These are phyloP conservation scores for Cymbopogon flexuosus DNA, from an alignment of 202 grass and related monocot genomes.

Conservation along the genomic window DNA sequence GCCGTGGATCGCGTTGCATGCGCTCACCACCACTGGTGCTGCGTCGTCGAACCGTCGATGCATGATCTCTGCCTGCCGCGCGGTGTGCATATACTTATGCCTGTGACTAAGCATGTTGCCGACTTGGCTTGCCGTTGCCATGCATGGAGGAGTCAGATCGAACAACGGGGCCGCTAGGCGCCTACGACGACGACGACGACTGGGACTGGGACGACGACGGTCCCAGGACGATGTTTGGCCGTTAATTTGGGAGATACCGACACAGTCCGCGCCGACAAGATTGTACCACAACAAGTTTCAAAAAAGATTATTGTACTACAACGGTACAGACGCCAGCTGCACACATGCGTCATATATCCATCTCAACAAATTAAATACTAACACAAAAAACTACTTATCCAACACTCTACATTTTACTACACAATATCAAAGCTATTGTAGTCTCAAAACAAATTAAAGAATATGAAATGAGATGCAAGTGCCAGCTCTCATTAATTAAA, in stretches of 20 bases:
- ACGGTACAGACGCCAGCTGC: not conserved
- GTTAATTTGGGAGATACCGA: not conserved
- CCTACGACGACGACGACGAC: not conserved
- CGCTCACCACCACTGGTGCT: not conserved
- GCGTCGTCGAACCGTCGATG: not conserved
- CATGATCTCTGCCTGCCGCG: too few relatives aligned
- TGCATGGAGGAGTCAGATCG: not conserved
- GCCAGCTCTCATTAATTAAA: too few relatives aligned
- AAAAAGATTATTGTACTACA: too few relatives aligned
- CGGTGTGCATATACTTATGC: too few relatives aligned
- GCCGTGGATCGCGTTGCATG: not conserved
- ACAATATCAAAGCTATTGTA: not conserved
- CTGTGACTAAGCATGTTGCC: too few relatives aligned
- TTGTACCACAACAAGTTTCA: not conserved
- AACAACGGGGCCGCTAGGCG: not conserved
- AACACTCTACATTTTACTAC: too few relatives aligned
- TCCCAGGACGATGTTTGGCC: not conserved
- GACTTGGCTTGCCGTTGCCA: too few relatives aligned
- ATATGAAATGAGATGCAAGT: not conserved
- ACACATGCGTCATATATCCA: too few relatives aligned
- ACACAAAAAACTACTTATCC: too few relatives aligned
- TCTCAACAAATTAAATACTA: too few relatives aligned
- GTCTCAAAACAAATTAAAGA: not conserved
- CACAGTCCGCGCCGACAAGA: not conserved
- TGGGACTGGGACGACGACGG: not conserved